Conservation (phyloP, 768 basidiomycete species). For the Tubosaeta sp. region DNA sequence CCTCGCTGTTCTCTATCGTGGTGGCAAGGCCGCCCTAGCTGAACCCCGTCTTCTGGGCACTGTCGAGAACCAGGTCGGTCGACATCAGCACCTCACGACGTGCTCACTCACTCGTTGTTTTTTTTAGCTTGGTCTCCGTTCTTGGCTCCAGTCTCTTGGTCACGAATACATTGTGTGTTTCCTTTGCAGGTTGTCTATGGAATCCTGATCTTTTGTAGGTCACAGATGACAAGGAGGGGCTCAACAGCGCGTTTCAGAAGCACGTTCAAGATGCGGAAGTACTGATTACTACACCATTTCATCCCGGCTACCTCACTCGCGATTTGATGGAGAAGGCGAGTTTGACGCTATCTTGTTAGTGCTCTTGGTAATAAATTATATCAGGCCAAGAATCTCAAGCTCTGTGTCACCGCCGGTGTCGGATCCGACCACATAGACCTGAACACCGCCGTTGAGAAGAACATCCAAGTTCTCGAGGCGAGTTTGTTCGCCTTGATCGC, state of each 20-base stretch:
- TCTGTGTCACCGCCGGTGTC: conserved; percentile 86
- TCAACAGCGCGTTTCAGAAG: conserved; percentile 75
- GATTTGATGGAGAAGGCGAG: conserved; percentile 62
- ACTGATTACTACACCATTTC: conserved; percentile 79
- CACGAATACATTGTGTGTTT: conserved; percentile 67
- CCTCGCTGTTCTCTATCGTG: conserved; percentile 69
- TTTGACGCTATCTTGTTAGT: neutral
- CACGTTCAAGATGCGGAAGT: conserved; percentile 76
- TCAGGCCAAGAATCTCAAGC: conserved; percentile 81
- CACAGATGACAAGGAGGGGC: conserved; percentile 75
- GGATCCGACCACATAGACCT: conserved; percentile 88
- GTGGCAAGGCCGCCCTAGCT: conserved; percentile 57
- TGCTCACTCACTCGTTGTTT: neutral
- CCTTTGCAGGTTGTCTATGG: no score
- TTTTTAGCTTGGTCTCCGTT: conserved; percentile 59
- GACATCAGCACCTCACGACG: neutral
- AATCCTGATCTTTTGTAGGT: conserved; percentile 38
- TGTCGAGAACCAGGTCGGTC: conserved; percentile 66
- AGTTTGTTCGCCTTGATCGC: neutral
- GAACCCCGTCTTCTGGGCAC: conserved; percentile 76
- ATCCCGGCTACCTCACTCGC: conserved; percentile 74
- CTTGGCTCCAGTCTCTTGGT: conserved; percentile 68
- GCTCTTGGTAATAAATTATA: neutral
- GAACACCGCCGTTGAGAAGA: conserved; percentile 75
- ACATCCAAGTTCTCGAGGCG: conserved; percentile 70